A percentile compares a stretch with the other conserved stretches of the same genome.
Evolutionary conservation across 257 asterid genomes (phyloP).

Genomic region (Fraxinus anomala): DNA sequence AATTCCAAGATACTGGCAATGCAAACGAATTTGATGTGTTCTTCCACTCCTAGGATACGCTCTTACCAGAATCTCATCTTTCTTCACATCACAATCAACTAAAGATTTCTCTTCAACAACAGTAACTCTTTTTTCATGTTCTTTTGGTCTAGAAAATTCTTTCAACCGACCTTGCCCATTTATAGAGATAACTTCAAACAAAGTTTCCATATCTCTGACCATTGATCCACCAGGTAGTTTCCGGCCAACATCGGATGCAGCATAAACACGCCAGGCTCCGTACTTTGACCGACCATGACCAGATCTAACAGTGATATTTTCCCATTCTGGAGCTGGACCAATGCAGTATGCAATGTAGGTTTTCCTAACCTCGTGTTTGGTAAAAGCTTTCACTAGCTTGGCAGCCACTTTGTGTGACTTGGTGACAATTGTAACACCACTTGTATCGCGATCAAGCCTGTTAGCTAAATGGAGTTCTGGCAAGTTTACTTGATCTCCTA

Average conservation of each 20-base stretch:
- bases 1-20: slow-evolving; percentile 88
- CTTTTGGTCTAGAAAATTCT: slow-evolving; percentile 36
- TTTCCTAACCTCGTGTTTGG: slow-evolving; percentile 70
- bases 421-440: slow-evolving; percentile 83
- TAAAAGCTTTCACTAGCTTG: slow-evolving; percentile 85
- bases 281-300: slow-evolving; percentile 91
- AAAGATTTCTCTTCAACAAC: slow-evolving; percentile 61
- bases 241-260: slow-evolving; percentile 69
- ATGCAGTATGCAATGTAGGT: slow-evolving; percentile 72
- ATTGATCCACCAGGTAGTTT: slow-evolving; percentile 81
- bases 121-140: slow-evolving; percentile 34
- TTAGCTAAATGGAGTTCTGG: slow-evolving; percentile 80
- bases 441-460: slow-evolving; percentile 94
- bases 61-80: slow-evolving; percentile 65
- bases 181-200: slow-evolving; percentile 60
- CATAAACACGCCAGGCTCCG: slow-evolving; percentile 98
- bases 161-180: slow-evolving; percentile 42
- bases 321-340: slow-evolving; percentile 70
- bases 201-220: slow-evolving; percentile 83
- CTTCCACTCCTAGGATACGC: slow-evolving; percentile 87
- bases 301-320: slow-evolving; percentile 52
- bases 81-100: slow-evolving; percentile 41
- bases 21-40: slow-evolving; percentile 93
- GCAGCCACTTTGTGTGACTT: slow-evolving; percentile 91
- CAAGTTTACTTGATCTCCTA: slow-evolving; percentile 43